Evolutionary conservation across 331 rosid genomes (phyloP), one percentile per base, ranked within the genome.

Genomic region (Rosa hybrid): DNA sequence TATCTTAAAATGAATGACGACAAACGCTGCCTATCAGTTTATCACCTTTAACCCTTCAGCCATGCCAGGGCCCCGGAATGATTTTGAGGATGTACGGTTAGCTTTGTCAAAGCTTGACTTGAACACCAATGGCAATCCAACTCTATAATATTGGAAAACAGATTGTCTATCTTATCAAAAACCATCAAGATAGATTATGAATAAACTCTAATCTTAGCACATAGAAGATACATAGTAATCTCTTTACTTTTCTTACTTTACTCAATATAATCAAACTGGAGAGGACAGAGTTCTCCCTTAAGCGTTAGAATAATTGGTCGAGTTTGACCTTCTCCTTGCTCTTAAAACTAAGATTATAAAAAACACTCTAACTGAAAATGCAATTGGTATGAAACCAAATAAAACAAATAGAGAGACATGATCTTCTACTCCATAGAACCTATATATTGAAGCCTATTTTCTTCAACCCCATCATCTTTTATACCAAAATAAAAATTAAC

Each of bases 21-120:
- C 4, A 77, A 70, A 84, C 39, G 57, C 25, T 23, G 65, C 51
- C 68, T 64, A 42, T 68, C 38, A 17, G 42, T 0, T 23, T 23
- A 11, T 51, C 71, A 95, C 98, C 99, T 93, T 91, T 84, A 93
- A 83, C 82, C 99, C 99, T 86, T 95, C 97, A 39, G 1, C 82
- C 90, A 93, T 80, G 86, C 99, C 99, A 0, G 99, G 99, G 86
- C 99, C 98, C 16, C 98, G 97, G 75, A 95, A 93, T 74, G 99
- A 95, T 83, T 95, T 95, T 71, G 98, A 92, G 23, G 99, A 95
- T 64, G 98, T 95, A 60, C 98, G 87, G 86, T 95, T 95, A 73
- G 99, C 99, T 85, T 95, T 95, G 83, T 95, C 98, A 76, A 95
- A 95, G 90, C 99, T 95, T 68, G 99, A 91, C 88, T 93, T 93